A percentile compares a stretch with the other conserved stretches of the same genome.
These are phyloP conservation scores for Sphagnurus paluster DNA, from an alignment of 1,284 basidiomycete species.

Conservation along the genomic window DNA sequence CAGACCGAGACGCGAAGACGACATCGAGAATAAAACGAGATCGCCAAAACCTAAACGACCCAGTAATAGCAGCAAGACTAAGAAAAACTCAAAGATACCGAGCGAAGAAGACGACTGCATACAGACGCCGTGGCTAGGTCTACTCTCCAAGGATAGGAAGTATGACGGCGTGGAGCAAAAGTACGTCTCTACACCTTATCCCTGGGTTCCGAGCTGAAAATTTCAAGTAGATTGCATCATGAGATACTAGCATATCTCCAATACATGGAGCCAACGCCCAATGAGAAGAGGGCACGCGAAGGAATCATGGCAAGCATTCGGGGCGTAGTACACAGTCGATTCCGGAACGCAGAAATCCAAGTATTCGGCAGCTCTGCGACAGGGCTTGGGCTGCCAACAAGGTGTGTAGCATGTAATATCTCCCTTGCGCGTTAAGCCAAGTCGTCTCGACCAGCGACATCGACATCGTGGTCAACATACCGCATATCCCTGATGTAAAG, in stretches of 20 bases:
- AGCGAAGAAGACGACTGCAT: slow-evolving; percentile 6
- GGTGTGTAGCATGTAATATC: slow-evolving; percentile 38
- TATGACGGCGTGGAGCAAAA: slow-evolving; percentile 32
- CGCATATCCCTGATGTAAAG: slow-evolving; percentile 16
- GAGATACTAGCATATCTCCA: slow-evolving; percentile 62
- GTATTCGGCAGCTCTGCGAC: slow-evolving; percentile 69
- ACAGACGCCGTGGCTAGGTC: slow-evolving; percentile 25
- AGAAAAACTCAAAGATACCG: no score
- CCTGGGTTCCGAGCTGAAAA: neutral
- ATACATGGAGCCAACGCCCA: slow-evolving; percentile 57
- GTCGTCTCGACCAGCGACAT: slow-evolving; percentile 30
- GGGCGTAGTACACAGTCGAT: slow-evolving; percentile 42
- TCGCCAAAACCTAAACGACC: neutral
- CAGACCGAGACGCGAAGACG: no score
- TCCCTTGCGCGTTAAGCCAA: neutral
- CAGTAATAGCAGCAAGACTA: no score
- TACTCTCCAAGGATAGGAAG: slow-evolving; percentile 12
- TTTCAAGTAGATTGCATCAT: slow-evolving; percentile 55
- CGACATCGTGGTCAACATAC: slow-evolving; percentile 29
- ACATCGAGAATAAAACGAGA: neutral
- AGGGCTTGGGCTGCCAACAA: slow-evolving; percentile 64
- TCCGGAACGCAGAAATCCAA: slow-evolving; percentile 52
- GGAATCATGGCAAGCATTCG: slow-evolving; percentile 55
- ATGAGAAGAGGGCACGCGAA: slow-evolving; percentile 52
- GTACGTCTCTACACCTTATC: slow-evolving; percentile 1